phyloP scores from a whole-genome alignment of 2,329 filamentous ascomycete species.

The Penicillium glabrum region DNA sequence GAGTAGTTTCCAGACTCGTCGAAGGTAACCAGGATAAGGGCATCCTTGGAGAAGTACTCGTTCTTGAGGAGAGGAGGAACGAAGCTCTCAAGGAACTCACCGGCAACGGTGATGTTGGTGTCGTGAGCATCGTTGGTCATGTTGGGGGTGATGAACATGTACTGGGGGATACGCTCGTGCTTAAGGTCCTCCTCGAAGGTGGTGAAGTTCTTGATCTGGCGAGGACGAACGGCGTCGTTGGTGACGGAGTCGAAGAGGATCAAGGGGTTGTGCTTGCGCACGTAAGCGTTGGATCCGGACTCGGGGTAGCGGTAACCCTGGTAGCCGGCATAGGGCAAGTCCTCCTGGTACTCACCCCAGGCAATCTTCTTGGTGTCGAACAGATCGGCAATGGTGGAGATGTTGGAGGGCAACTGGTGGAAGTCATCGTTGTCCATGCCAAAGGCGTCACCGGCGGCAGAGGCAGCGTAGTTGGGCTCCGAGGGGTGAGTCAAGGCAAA shows the following conservation, averaged over 20 bases:
- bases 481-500: slow-evolving; percentile 69
- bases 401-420: slow-evolving; percentile 57
- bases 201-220: slow-evolving; percentile 72
- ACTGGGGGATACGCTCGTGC: slow-evolving; percentile 66
- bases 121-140: slow-evolving; percentile 73
- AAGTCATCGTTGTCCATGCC: slow-evolving; percentile 70
- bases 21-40: slow-evolving; percentile 73
- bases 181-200: slow-evolving; percentile 68
- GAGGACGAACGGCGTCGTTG: slow-evolving; percentile 58
- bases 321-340: slow-evolving; percentile 73
- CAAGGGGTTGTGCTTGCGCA: slow-evolving; percentile 75
- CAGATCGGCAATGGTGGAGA: slow-evolving; percentile 68
- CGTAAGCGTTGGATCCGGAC: slow-evolving; percentile 71
- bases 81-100: slow-evolving; percentile 67
- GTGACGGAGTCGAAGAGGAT: slow-evolving; percentile 68
- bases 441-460: slow-evolving; percentile 69
- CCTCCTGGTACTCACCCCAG: slow-evolving; percentile 75
- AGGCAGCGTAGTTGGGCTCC: slow-evolving; percentile 73
- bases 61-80: slow-evolving; percentile 69
- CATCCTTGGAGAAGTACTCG: slow-evolving; percentile 71
- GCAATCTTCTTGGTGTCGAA: slow-evolving; percentile 64
- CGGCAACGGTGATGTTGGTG: slow-evolving; percentile 66
- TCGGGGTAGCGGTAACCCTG: slow-evolving; percentile 64
- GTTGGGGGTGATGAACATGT: slow-evolving; percentile 54
- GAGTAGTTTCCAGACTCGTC: slow-evolving; percentile 74